phyloP scores from a whole-genome alignment of 2,329 filamentous ascomycete species.

The Pyrenophora tritici-repentis region DNA sequence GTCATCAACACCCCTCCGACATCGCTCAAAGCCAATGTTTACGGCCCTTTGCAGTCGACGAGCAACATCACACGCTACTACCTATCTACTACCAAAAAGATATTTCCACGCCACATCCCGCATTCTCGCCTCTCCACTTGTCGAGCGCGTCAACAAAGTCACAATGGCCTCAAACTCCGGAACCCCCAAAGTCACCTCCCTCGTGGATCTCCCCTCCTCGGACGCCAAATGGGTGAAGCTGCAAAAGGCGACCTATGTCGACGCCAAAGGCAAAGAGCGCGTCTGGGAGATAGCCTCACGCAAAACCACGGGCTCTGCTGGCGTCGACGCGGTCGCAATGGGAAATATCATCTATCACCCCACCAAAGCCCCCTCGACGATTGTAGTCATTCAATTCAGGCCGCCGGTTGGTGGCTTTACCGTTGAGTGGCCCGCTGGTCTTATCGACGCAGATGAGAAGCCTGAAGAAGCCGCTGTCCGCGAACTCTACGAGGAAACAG shows the following conservation, averaged over 20 bases:
- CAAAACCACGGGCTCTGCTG: slow-evolving; percentile 61
- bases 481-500: slow-evolving; percentile 66
- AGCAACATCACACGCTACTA: not conserved
- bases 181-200: slow-evolving; percentile 26
- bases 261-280: slow-evolving; percentile 61
- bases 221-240: slow-evolving; percentile 37
- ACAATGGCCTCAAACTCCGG: slow-evolving; percentile 14
- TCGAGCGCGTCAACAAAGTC: slow-evolving; percentile 12
- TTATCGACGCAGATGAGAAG: slow-evolving; percentile 59
- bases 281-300: slow-evolving; percentile 75
- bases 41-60: not conserved
- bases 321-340: slow-evolving; percentile 70
- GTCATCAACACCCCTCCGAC: not conserved
- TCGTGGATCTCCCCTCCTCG: slow-evolving; percentile 27
- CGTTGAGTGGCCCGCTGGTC: slow-evolving; percentile 60
- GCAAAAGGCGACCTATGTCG: slow-evolving; percentile 59
- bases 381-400: slow-evolving; percentile 58
- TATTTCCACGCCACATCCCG: not conserved
- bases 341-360: slow-evolving; percentile 63
- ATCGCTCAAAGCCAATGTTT: slow-evolving; percentile 6
- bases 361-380: slow-evolving; percentile 34
- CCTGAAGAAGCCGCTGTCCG: slow-evolving; percentile 62
- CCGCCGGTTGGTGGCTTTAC: slow-evolving; percentile 62
- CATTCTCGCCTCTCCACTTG: slow-evolving; percentile 1
- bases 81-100: not conserved